A percentile compares a stretch with the other conserved stretches of the same genome.
Evolutionary conservation across 805 yeast genomes (phyloP).

Genomic region (Candida corydali): DNA sequence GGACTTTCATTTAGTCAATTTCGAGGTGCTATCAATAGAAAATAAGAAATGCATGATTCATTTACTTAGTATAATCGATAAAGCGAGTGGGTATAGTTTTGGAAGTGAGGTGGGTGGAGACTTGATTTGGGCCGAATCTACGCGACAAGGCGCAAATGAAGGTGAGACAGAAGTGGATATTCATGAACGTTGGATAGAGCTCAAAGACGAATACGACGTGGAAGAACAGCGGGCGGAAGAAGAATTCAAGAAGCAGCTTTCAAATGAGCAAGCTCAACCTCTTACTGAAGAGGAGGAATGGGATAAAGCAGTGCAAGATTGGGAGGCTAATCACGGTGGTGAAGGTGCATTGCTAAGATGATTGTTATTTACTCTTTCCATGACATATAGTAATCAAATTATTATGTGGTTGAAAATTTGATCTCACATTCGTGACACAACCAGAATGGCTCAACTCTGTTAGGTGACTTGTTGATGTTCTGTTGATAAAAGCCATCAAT

Average conservation of each 20-base stretch:
- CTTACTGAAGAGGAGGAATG: slow-evolving; percentile 66
- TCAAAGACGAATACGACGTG: slow-evolving; percentile 73
- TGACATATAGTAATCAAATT: no score
- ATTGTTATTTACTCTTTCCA: no score
- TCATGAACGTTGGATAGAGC: slow-evolving; percentile 94
- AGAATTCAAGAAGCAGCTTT: slow-evolving; percentile 4
- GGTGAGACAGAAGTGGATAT: slow-evolving; percentile 58
- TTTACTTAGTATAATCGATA: slow-evolving; percentile 72
- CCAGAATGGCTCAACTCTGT: no score
- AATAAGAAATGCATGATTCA: slow-evolving; percentile 90
- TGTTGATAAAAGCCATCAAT: no score
- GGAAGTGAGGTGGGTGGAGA: slow-evolving; percentile 98
- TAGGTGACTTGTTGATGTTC: no score
- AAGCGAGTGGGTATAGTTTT: slow-evolving; percentile 88
- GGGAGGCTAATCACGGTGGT: slow-evolving; percentile 19
- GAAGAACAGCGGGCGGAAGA: slow-evolving; percentile 44
- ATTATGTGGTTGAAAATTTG: no score
- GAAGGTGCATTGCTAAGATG: slow-evolving; percentile 6
- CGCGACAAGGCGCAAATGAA: slow-evolving; percentile 70
- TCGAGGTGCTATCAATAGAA: slow-evolving; percentile 86
- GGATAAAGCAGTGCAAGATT: slow-evolving; percentile 41
- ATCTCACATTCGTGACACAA: no score
- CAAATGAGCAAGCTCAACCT: slow-evolving; percentile 14
- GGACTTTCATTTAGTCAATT: slow-evolving; percentile 83
- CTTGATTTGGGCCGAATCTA: slow-evolving; percentile 94